Conservation (phyloP, 306 rosid species). For the Prunus armeniaca region DNA sequence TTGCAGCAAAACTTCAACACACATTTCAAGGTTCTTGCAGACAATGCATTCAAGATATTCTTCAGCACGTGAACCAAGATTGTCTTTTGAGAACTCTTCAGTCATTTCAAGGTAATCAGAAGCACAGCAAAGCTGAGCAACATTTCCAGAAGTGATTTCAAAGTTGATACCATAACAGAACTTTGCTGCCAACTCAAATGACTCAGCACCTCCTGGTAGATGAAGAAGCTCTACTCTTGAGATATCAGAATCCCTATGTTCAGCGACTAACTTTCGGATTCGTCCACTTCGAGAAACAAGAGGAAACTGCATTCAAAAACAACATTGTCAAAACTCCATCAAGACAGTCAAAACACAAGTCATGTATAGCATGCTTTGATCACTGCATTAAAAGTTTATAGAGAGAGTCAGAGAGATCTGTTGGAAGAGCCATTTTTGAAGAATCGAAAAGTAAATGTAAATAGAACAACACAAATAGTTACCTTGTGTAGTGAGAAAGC, state of each 20-base stretch:
- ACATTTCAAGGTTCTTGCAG: constrained; percentile 91
- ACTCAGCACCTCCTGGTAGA: constrained; percentile 91
- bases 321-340: constrained; percentile 20
- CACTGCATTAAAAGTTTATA: not conserved
- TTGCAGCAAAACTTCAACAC: constrained; percentile 88
- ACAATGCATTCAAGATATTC: constrained; percentile 77
- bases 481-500: constrained; percentile 86
- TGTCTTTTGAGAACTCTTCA: constrained; percentile 88
- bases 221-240: constrained; percentile 87
- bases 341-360: not conserved
- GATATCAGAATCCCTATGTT: constrained; percentile 84
- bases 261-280: constrained; percentile 85
- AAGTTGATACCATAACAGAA: constrained; percentile 96
- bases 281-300: constrained; percentile 97
- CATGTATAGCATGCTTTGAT: not conserved
- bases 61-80: constrained; percentile 76
- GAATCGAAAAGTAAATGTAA: constrained; percentile 12
- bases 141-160: constrained; percentile 81
- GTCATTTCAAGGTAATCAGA: constrained; percentile 94
- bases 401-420: not conserved
- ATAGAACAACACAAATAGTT: constrained; percentile 13
- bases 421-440: not conserved
- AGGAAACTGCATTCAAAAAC: constrained; percentile 72
- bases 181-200: constrained; percentile 92
- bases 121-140: constrained; percentile 84